Evolutionary conservation across 176 grass and related monocot species (phyloP).

Genomic region (sorghum (Sorghum bicolor)): DNA sequence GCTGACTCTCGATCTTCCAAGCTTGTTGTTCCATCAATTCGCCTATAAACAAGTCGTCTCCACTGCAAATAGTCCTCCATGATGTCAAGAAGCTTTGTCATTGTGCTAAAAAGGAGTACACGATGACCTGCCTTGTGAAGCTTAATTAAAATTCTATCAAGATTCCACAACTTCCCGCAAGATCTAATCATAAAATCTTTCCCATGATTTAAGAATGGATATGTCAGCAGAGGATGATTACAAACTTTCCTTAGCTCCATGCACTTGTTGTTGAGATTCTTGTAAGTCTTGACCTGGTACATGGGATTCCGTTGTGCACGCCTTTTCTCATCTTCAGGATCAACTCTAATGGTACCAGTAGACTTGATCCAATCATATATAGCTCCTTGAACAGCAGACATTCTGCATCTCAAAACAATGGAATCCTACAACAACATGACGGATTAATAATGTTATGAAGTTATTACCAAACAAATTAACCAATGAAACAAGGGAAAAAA

Average conservation of each 20-base stretch:
- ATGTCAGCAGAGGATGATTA: constrained; percentile 91
- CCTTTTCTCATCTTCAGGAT: constrained; percentile 86
- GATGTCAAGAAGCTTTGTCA: constrained; percentile 99
- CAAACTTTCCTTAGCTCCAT: constrained; percentile 99
- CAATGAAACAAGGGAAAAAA: constrained; percentile 20
- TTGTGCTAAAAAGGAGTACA: constrained; percentile 98
- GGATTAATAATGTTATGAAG: constrained; percentile 21
- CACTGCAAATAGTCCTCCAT: constrained; percentile 97
- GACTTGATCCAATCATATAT: constrained; percentile 99
- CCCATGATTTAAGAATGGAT: constrained; percentile 70
- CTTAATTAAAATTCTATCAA: constrained; percentile 97
- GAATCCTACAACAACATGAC: constrained; percentile 57
- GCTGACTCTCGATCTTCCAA: constrained; percentile 92
- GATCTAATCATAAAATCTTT: constrained; percentile 93
- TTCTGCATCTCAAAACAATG: constrained; percentile 95
- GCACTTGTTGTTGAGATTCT: constrained; percentile 98
- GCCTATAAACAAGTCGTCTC: constrained; percentile 80
- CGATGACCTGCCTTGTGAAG: constrained; percentile 86
- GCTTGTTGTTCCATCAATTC: constrained; percentile 96
- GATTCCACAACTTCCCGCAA: constrained; percentile 97
- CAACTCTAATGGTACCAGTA: constrained; percentile 98
- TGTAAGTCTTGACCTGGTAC: constrained; percentile 86
- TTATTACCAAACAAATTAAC: background rate
- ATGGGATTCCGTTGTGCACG: constrained; percentile 74
- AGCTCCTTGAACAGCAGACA: constrained; percentile 91